Conservation (phyloP, 1,139 yeast genomes). For the Hyphopichia fennica region DNA sequence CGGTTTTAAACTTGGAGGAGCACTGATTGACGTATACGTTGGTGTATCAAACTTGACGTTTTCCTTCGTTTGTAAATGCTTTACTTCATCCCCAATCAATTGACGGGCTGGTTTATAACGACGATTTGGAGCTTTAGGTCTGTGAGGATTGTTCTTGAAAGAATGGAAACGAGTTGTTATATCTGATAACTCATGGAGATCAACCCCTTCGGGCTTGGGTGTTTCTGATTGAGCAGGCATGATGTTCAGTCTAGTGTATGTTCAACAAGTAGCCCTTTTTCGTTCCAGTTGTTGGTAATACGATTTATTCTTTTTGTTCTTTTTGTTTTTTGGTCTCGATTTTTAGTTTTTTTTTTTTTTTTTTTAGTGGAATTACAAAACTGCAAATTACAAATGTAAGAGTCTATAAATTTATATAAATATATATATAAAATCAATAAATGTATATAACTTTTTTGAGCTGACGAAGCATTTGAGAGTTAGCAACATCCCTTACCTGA, state of each 20-base stretch:
- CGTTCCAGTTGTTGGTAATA: no score
- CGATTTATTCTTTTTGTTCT: neutral
- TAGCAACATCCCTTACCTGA: slow-evolving; percentile 3
- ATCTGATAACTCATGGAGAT: slow-evolving; percentile 38
- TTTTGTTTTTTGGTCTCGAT: neutral
- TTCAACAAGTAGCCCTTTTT: no score
- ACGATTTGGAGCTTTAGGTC: slow-evolving; percentile 49
- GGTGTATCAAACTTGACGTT: slow-evolving; percentile 48
- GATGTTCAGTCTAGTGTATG: no score
- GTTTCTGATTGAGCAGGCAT: slow-evolving; percentile 1
- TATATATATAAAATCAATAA: no score
- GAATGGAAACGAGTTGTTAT: slow-evolving; percentile 43
- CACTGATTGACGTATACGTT: slow-evolving; percentile 64
- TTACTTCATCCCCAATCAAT: slow-evolving; percentile 73
- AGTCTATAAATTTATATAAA: no score
- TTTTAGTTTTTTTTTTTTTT: no score
- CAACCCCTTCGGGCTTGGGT: slow-evolving; percentile 11
- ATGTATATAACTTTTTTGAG: no score
- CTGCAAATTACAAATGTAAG: no score
- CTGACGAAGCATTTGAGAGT: no score
- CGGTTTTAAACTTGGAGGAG: slow-evolving; percentile 88
- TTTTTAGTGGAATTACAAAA: no score
- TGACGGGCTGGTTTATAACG: slow-evolving; percentile 80
- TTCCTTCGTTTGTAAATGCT: slow-evolving; percentile 49
- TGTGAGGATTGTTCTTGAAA: slow-evolving; percentile 55